Conservation (phyloP, 495 filamentous ascomycete genomes). For the Hypoxylon fragiforme region DNA sequence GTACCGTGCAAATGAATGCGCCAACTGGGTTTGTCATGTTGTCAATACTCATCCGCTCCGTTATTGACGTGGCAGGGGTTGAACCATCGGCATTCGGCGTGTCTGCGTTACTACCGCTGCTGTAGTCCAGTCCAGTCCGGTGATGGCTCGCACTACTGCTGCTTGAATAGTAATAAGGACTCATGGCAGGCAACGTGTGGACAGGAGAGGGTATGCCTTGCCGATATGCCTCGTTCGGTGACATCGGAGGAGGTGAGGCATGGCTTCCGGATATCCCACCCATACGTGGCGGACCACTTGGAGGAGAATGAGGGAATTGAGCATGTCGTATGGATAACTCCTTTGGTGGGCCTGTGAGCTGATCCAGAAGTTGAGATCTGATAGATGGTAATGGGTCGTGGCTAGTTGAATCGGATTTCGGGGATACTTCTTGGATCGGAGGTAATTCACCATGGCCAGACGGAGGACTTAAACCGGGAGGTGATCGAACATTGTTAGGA, state of each 20-base stretch:
- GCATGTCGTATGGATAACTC: conserved; percentile 31
- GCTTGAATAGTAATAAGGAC: conserved; percentile 33
- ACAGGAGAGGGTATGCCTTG: conserved; percentile 39
- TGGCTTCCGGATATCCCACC: conserved; percentile 37
- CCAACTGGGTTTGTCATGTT: conserved; percentile 47
- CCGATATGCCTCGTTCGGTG: conserved; percentile 42
- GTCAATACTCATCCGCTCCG: conserved; percentile 58
- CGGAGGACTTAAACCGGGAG: conserved; percentile 36
- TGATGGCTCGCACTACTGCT: conserved; percentile 21
- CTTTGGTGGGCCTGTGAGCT: conserved; percentile 37
- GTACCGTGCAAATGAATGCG: conserved; percentile 50
- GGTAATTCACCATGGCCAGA: conserved; percentile 47
- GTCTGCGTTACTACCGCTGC: conserved; percentile 36
- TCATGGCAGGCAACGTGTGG: conserved; percentile 31
- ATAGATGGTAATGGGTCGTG: conserved; percentile 53
- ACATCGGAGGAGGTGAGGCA: conserved; percentile 47
- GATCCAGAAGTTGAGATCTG: conserved; percentile 43
- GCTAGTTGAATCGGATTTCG: conserved; percentile 46
- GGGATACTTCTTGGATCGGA: conserved; percentile 54
- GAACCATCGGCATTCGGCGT: conserved; percentile 38
- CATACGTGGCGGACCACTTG: conserved; percentile 30
- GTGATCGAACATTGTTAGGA: conserved; percentile 36
- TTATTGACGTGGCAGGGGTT: conserved; percentile 44
- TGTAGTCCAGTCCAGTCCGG: conserved; percentile 32
- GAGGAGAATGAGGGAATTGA: conserved; percentile 41